Evolutionary conservation across 805 yeast species (phyloP).

Genomic region (Monosporozyma yasuniensis): DNA sequence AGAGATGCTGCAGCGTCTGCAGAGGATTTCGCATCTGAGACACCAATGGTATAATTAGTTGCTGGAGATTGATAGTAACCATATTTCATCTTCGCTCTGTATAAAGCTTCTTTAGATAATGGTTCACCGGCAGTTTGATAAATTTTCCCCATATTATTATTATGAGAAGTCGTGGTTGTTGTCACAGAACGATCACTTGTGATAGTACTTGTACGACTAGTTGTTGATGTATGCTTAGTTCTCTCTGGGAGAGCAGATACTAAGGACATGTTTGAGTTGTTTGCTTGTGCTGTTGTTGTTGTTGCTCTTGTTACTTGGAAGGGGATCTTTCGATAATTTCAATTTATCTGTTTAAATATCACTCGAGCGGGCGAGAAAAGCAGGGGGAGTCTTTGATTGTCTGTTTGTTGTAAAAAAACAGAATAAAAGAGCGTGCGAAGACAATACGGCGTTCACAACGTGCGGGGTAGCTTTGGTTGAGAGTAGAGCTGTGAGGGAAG

Average conservation of each 20-base stretch:
- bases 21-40: slow-evolving; percentile 45
- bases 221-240: slow-evolving; percentile 2
- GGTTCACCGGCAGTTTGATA: slow-evolving; percentile 67
- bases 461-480: too few relatives aligned
- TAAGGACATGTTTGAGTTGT: slow-evolving; percentile 20
- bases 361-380: too few relatives aligned
- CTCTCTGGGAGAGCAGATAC: slow-evolving; percentile 19
- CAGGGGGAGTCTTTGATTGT: too few relatives aligned
- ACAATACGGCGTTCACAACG: too few relatives aligned
- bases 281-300: neutral
- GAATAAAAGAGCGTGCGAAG: too few relatives aligned
- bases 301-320: neutral
- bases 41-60: slow-evolving; percentile 45
- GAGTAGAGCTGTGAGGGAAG: too few relatives aligned
- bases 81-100: slow-evolving; percentile 62
- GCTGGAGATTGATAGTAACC: slow-evolving; percentile 48
- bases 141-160: slow-evolving; percentile 21
- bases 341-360: neutral
- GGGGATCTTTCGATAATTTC: neutral
- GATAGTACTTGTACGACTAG: slow-evolving; percentile 4
- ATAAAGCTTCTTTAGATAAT: slow-evolving; percentile 63
- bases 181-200: slow-evolving; percentile 5
- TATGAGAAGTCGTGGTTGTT: neutral
- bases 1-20: slow-evolving; percentile 67
- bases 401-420: too few relatives aligned